phyloP scores from a whole-genome alignment of 108 stramenopile genomes.

The Skeletonema potamos region DNA sequence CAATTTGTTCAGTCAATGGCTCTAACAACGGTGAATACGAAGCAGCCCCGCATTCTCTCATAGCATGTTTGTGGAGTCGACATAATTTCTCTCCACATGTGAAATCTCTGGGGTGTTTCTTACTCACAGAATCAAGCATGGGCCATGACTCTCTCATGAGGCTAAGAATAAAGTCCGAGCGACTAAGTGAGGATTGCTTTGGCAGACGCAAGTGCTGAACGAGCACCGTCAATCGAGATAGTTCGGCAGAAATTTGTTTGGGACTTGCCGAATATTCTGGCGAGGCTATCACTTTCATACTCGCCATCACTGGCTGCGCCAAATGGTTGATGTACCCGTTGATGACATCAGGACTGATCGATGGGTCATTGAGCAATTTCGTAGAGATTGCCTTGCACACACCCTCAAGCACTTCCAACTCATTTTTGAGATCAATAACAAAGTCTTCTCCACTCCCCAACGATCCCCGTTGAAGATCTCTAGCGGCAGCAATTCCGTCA shows the following conservation, averaged over 20 bases:
- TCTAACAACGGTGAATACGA: constrained; percentile 85
- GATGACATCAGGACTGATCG: constrained; percentile 24
- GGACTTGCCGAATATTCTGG: constrained; percentile 46
- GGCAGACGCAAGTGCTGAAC: constrained; percentile 53
- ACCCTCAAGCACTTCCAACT: constrained; percentile 89
- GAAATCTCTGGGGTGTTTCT: constrained; percentile 67
- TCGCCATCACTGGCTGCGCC: constrained; percentile 77
- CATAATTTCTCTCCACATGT: constrained; percentile 89
- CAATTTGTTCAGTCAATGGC: constrained; percentile 71
- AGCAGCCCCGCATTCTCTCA: constrained; percentile 72
- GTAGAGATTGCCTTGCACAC: constrained; percentile 77
- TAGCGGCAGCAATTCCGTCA: constrained; percentile 64
- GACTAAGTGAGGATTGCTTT: constrained; percentile 14
- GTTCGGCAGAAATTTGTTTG: constrained; percentile 65
- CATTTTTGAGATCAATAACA: constrained; percentile 79
- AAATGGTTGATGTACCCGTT: constrained; percentile 55
- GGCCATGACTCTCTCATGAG: constrained; percentile 83
- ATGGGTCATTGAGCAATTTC: constrained; percentile 48
- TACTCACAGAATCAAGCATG: constrained; percentile 67
- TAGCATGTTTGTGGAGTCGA: constrained; percentile 91
- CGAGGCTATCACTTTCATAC: constrained; percentile 53
- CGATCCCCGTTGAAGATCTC: constrained; percentile 21
- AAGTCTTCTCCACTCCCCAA: constrained; percentile 32
- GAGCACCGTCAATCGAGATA: constrained; percentile 85
- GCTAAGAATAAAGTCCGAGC: constrained; percentile 73